Evolutionary conservation across 1,284 basidiomycete genomes (phyloP), one percentile per base, ranked within the genome.

Genomic region (Sporisorium sorghi): DNA sequence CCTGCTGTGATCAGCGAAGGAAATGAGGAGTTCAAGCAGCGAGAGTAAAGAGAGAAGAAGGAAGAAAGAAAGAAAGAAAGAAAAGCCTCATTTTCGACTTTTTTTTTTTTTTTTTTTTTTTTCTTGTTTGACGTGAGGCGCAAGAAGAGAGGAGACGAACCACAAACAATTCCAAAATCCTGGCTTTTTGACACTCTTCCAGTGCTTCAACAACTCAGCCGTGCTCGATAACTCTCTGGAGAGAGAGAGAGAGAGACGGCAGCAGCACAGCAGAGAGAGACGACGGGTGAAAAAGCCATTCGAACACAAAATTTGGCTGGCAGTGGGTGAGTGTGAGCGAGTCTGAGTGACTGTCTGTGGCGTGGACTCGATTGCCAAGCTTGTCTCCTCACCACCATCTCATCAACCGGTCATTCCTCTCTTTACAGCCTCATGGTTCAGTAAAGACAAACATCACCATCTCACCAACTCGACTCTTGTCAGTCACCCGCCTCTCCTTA

Each of bases 331-430:
- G 33, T 35, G 33, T 10, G 33, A 35, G 15, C 5, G 15, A 37
- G 15, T n/a, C 15, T 2, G 10, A 5, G 12, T 15, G 15, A 4
- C 4, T 40, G n/a, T n/a, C 37, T 19, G n/a, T 40, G 37, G 37
- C 37, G 1, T 17, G 10, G 23, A 6, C 26, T 42, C 7, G 26
- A 37, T 1, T 9, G 3, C 17, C 2, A 14, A 42, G 28, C 61
- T 65, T 58, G n/a, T 3, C 58, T 65, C 37, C 19, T 37, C 51
- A 70, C 72, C 62, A 74, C 62, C 67, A 60, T 56, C 48, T 23
- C 11, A 33, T 10, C 30, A 17, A 33, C 26, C 39, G 55, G 51
- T 68, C 58, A 33, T 6, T 35, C 15, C 5, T 60, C 46, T 40
- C 37, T 44, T 26, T 39, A 15, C 21, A 26, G 3, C 51, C 46